Conservation (phyloP, 495 filamentous ascomycete genomes). For the Penicillium waksmanii region DNA sequence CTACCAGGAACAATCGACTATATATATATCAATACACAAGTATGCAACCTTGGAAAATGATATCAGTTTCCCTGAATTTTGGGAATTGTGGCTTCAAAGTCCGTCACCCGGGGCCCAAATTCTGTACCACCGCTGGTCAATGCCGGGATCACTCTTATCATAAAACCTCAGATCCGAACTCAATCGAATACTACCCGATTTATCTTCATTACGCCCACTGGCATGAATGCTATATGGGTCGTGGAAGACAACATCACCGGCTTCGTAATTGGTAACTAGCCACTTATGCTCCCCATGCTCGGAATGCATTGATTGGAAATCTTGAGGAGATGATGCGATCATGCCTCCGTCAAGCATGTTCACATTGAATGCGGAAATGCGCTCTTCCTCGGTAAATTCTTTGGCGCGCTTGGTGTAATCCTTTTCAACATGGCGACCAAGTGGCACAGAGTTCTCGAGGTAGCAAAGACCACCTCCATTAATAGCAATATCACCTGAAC, state of each 20-base stretch:
- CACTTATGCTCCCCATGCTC: constrained; percentile 30
- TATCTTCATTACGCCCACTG: constrained; percentile 52
- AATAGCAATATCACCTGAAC: constrained; percentile 44
- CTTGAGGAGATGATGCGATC: constrained; percentile 22
- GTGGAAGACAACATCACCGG: constrained; percentile 60
- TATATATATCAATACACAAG: neutral
- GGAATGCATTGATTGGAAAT: constrained; percentile 21
- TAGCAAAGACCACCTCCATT: constrained; percentile 60
- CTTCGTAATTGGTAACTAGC: constrained; percentile 54
- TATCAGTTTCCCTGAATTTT: neutral
- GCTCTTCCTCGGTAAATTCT: constrained; percentile 21
- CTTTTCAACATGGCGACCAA: constrained; percentile 25
- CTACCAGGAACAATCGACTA: too few relatives aligned
- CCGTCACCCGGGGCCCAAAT: constrained; percentile 31
- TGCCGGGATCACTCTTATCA: constrained; percentile 38
- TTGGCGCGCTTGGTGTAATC: constrained; percentile 21
- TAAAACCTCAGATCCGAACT: constrained; percentile 53
- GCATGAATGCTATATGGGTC: constrained; percentile 54
- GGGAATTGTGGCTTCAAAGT: constrained; percentile 8
- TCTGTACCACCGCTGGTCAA: constrained; percentile 36
- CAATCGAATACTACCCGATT: constrained; percentile 46
- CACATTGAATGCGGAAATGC: constrained; percentile 26
- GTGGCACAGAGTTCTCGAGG: constrained; percentile 37
- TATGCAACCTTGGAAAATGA: neutral
- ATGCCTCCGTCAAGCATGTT: constrained; percentile 28